Evolutionary conservation across 805 yeast genomes (phyloP).

Genomic region (Ogataea populi-albae): DNA sequence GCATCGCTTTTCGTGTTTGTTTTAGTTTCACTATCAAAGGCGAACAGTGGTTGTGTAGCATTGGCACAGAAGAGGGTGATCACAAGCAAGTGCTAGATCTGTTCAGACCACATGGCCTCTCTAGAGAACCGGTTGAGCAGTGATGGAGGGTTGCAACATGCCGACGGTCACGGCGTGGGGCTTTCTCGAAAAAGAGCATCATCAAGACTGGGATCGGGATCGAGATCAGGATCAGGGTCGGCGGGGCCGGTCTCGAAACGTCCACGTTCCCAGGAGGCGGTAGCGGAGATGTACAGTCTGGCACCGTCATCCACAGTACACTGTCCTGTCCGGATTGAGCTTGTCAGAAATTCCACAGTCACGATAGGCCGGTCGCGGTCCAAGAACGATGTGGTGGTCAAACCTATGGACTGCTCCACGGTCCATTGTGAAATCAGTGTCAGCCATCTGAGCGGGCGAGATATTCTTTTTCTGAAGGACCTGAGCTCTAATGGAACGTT

Average conservation of each 20-base stretch:
- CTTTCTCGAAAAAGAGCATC: conserved; percentile 17
- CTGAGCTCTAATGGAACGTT: conserved; percentile 64
- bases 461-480: conserved; percentile 50
- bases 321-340: conserved; percentile 13
- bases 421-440: conserved; percentile 55
- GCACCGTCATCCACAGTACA: conserved; percentile 9
- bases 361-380: conserved; percentile 29
- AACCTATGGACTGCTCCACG: conserved; percentile 55
- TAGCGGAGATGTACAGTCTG: conserved; percentile 13
- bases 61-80: too few relatives aligned
- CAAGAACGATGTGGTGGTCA: conserved; percentile 52
- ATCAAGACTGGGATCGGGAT: conserved; percentile 6
- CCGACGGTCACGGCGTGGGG: conserved; percentile 1
- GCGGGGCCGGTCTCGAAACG: conserved; percentile 6
- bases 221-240: conserved; percentile 8
- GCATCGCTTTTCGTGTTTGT: too few relatives aligned
- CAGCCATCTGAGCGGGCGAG: conserved; percentile 36
- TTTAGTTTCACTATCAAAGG: too few relatives aligned
- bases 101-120: too few relatives aligned
- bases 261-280: conserved; percentile 4
- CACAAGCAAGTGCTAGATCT: too few relatives aligned
- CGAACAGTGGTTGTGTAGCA: too few relatives aligned
- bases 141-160: background rate
- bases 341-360: conserved; percentile 13
- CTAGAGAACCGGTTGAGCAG: conserved; percentile 1